Evolutionary conservation across 78 protist species (phyloP), one percentile per base, ranked within the genome.

Genomic region (Dictyostelium capitatum): DNA sequence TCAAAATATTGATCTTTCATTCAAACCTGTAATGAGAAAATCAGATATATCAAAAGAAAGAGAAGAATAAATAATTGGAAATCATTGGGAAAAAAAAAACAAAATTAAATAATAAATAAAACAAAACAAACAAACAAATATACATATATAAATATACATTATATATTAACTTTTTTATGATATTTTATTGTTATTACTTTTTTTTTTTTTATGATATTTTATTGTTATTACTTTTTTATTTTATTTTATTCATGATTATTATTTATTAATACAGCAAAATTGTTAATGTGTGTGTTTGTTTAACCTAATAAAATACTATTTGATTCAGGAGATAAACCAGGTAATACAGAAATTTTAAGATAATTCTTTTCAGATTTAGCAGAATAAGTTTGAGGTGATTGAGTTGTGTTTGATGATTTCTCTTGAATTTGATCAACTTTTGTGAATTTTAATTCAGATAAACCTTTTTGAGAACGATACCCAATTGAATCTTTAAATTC

Each of bases 381-480:
- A 14, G 82, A 25, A 46, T n/a, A 83, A 46, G 37, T 15, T 56
- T 20, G 43, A 47, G 79, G 59, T 23, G 50, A 46, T 23, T 17
- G 41, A 37, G 43, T 37, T 3, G 43, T 37, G 70, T 77, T 17
- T 15, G 51, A n/a, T 19, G 57, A 19, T 56, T 79, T 51, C 9
- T 54, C 53, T 15, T 25, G 83, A 47, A 73, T 73, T 30, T 30
- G 46, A 37, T 85, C 92, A 12, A 85, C 92, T 9, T 62, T 53
- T 23, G 19, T 12, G 30, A 85, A 85, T 23, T 75, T 56, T 12
- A 79, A 62, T 30, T 85, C 83, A 23, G 82, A 54, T 4, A 53
- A 14, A 54, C 92, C 92, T 48, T 85, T 85, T 75, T 59, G 82
- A 30, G 75, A 41, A 53, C 92, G 92, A 85, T 85, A 85, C 3